Conservation (phyloP, 2,329 filamentous ascomycete genomes). For the Ophiostoma piceae region DNA sequence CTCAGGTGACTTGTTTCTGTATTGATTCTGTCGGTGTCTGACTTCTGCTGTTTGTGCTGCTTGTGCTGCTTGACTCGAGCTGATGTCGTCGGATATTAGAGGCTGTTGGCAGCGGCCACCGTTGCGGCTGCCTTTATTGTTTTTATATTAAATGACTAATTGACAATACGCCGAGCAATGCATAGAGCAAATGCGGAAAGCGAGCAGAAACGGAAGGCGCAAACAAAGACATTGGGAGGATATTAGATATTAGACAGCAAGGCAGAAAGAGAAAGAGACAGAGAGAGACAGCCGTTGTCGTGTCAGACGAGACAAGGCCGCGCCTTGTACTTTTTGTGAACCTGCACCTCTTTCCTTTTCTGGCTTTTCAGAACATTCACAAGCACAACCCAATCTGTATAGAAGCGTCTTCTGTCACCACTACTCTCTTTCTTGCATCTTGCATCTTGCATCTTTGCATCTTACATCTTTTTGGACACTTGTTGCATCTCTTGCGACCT, state of each 20-base stretch:
- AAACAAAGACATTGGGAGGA: neutral
- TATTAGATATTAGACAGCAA: neutral
- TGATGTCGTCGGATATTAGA: neutral
- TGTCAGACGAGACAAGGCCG: slow-evolving; percentile 10
- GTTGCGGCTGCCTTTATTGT: neutral
- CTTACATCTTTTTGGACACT: neutral
- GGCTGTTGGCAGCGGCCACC: neutral
- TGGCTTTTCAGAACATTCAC: neutral
- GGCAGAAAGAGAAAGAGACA: too few species aligned
- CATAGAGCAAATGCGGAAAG: neutral
- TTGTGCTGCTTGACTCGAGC: neutral
- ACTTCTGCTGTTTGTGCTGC: neutral
- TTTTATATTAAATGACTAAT: neutral
- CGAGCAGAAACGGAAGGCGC: slow-evolving; percentile 1
- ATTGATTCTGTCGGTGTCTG: too few species aligned
- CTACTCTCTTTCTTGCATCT: neutral
- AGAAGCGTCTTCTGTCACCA: neutral
- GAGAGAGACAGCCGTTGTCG: slow-evolving; percentile 1
- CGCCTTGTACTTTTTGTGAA: neutral
- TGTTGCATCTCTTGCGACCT: neutral
- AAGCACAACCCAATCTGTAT: neutral
- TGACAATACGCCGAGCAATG: neutral
- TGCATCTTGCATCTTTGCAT: neutral
- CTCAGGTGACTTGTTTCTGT: neutral
- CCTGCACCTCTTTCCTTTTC: neutral